Conservation (phyloP, 1,284 basidiomycete species). For the Ganoderma meredithae region DNA sequence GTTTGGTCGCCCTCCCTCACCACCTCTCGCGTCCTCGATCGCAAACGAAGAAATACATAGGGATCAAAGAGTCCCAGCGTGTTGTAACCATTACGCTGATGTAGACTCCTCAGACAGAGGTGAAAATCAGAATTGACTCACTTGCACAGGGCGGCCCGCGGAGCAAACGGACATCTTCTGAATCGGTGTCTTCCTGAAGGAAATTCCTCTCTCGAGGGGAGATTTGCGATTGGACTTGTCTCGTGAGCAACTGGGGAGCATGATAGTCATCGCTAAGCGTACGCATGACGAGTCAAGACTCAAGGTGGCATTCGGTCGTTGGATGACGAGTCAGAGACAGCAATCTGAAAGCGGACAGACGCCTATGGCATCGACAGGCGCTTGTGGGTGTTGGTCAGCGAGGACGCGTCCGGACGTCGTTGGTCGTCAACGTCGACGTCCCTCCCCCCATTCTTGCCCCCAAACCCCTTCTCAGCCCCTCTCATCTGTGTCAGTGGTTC, state of each 20-base stretch:
- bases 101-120: not conserved
- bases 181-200: too few species aligned
- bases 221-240: not conserved
- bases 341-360: not conserved
- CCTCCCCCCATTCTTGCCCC: constrained; percentile 2
- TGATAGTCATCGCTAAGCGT: not conserved
- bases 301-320: too few species aligned
- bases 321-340: too few species aligned
- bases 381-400: constrained; percentile 28
- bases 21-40: not conserved
- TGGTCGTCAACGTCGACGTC: constrained; percentile 24
- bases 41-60: not conserved
- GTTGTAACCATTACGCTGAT: not conserved
- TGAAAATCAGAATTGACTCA: constrained; percentile 4
- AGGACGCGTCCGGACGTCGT: constrained; percentile 22
- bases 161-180: not conserved
- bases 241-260: not conserved
- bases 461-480: not conserved
- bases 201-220: too few species aligned
- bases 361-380: constrained; percentile 12
- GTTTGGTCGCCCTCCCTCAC: too few species aligned
- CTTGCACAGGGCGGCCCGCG: not conserved
- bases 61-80: not conserved
- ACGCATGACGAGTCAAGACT: too few species aligned
- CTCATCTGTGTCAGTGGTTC: not conserved